These are phyloP conservation scores for Podila epigama DNA, from an alignment of 192 early-diverging fungal species.

Conservation along the genomic window DNA sequence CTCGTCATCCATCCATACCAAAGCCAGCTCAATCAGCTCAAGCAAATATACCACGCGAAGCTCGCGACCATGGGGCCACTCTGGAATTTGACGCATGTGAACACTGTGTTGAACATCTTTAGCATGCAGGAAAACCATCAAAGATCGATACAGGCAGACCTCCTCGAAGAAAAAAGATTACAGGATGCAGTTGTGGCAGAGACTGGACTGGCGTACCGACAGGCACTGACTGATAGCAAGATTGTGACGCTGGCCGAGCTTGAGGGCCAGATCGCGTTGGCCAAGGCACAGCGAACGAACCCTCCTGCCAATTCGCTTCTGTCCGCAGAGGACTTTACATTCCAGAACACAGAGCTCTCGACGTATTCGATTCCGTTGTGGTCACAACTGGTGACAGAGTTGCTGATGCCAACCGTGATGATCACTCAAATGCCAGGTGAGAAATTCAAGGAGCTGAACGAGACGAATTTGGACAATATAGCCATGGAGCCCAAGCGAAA, in stretches of 20 bases:
- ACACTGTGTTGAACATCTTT: background rate
- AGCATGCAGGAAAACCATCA: background rate
- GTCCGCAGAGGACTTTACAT: background rate
- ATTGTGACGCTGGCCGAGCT: background rate
- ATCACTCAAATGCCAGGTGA: background rate
- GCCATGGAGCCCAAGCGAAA: background rate
- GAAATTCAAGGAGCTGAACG: background rate
- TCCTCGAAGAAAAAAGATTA: background rate
- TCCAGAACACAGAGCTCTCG: background rate
- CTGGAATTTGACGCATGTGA: background rate
- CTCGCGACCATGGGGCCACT: background rate
- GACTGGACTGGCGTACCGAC: background rate
- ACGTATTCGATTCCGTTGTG: background rate
- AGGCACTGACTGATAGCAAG: background rate
- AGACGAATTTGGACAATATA: constrained; percentile 3
- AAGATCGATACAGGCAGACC: background rate
- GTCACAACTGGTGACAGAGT: constrained; percentile 30
- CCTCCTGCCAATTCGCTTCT: no score
- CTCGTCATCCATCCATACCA: constrained; percentile 1
- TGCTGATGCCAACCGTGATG: constrained; percentile 27
- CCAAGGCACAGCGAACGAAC: background rate
- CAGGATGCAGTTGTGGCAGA: constrained; percentile 6
- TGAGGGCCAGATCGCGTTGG: background rate
- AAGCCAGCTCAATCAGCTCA: background rate
- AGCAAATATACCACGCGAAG: background rate